Base-by-base conservation (phyloP, 441 rosid genomes). In the Erodium moschatum region DNA sequence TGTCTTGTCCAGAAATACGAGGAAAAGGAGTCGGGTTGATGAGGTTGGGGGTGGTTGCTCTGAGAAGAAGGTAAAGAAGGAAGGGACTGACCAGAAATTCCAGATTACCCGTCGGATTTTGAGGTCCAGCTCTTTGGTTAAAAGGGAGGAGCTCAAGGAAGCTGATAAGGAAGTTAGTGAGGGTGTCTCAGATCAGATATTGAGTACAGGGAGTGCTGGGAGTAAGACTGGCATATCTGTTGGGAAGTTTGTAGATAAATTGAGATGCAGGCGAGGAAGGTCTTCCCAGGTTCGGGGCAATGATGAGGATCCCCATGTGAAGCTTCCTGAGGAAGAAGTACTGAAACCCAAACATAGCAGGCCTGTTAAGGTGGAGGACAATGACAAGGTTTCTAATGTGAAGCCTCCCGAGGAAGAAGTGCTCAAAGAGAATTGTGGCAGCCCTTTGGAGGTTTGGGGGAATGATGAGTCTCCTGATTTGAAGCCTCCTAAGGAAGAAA, bases 101-200 rank as follows among this genome's bases (percentile, higher is more conserved):
- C 77, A 65, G 67, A 71, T 75, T 54, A 66, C 73, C 16, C 75
- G 74, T 15, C 82, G 85, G 76, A 83, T 83, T 71, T 81, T 91
- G 40, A 81, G 89, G 40, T 87, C 90, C 0, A 72, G 81, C 66
- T 65, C 78, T 74, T 77, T 73, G 58, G 40, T 62, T 29, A 67
- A 77, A 38, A 35, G 8, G 40, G 40, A 35, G 40, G 40, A 35
- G 40, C 40, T 35, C 40, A 74, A 29, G 46, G 70, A 42, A 7
- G 48, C 58, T 69, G 69, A 48, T 12, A 70, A 52, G 72, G 64
- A 15, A 19, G 68, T 66, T 46, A 68, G 58, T 15, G 70, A 48
- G 40, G 40, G 40, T 35, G 40, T 35, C 40, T 35, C 8, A 38
- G 56, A 20, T 48, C 24, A 65, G 42, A 70, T 56, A 72, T 64